phyloP scores from a whole-genome alignment of 495 filamentous ascomycete species.

The Hyaloscypha variabilis region DNA sequence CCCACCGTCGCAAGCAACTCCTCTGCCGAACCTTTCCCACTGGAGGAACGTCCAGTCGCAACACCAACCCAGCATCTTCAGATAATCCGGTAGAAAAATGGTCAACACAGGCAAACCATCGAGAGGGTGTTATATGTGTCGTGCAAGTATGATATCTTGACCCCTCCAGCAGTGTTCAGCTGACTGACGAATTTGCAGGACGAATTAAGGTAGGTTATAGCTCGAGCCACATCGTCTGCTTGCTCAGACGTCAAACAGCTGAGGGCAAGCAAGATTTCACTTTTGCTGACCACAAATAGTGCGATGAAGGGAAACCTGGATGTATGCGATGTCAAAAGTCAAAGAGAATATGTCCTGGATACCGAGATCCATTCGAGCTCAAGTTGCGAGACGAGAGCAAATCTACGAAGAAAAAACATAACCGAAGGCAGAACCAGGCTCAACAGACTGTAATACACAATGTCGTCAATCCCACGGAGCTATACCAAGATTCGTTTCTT shows the following conservation, averaged over 20 bases:
- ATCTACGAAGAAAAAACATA: slow-evolving; percentile 53
- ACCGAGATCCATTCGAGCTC: slow-evolving; percentile 67
- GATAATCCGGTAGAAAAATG: slow-evolving; percentile 43
- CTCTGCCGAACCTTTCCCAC: slow-evolving; percentile 3
- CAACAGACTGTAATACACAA: slow-evolving; percentile 15
- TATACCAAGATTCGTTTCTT: slow-evolving; percentile 5
- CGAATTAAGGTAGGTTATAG: slow-evolving; percentile 64
- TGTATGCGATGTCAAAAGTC: slow-evolving; percentile 71
- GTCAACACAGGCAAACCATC: slow-evolving; percentile 76
- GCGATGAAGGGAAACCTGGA: slow-evolving; percentile 67
- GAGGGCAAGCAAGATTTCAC: neutral
- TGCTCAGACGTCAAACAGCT: neutral
- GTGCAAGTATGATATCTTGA: slow-evolving; percentile 36
- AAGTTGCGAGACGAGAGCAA: slow-evolving; percentile 65
- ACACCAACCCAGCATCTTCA: neutral
- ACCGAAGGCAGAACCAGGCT: slow-evolving; percentile 13
- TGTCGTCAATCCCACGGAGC: neutral
- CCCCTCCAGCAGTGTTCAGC: neutral
- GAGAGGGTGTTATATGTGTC: slow-evolving; percentile 71
- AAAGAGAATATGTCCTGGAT: slow-evolving; percentile 67
- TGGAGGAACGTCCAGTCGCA: slow-evolving; percentile 12
- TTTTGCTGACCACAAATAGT: slow-evolving; percentile 42
- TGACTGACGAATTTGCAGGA: slow-evolving; percentile 31
- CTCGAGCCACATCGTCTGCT: neutral
- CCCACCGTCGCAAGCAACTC: neutral